Conservation (phyloP, 1,284 basidiomycete genomes). For the Apiotrichum sp. region DNA sequence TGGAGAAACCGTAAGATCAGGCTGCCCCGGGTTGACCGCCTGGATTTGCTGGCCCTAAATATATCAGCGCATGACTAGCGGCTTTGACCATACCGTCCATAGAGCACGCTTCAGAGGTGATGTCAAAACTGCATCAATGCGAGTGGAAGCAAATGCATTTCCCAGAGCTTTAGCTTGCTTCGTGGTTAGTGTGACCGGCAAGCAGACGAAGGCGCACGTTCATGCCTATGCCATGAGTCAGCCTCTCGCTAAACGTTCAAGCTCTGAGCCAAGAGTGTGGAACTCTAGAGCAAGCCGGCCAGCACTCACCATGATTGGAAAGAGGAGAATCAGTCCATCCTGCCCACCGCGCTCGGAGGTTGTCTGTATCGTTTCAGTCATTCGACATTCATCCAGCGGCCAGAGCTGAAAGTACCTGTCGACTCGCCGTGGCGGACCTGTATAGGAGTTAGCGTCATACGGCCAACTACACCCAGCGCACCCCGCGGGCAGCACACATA, state of each 20-base stretch:
- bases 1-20: slow-evolving; percentile 31
- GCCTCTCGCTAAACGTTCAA: background rate
- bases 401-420: slow-evolving; percentile 49
- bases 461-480: too few relatives aligned
- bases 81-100: slow-evolving; percentile 33
- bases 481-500: slow-evolving; percentile 13
- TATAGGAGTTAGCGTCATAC: too few relatives aligned
- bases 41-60: slow-evolving; percentile 44
- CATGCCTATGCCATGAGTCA: slow-evolving; percentile 52
- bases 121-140: slow-evolving; percentile 64
- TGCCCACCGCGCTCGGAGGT: slow-evolving; percentile 58
- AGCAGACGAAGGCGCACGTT: slow-evolving; percentile 48
- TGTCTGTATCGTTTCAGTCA: slow-evolving; percentile 28
- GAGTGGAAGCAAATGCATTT: slow-evolving; percentile 55
- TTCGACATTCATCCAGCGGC: slow-evolving; percentile 33
- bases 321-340: slow-evolving; percentile 78
- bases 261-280: background rate
- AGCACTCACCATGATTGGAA: slow-evolving; percentile 65
- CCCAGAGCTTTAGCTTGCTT: slow-evolving; percentile 80
- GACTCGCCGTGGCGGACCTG: slow-evolving; percentile 76
- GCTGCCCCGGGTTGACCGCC: slow-evolving; percentile 30
- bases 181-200: background rate
- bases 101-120: slow-evolving; percentile 71
- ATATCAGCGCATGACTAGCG: background rate
- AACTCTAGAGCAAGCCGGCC: background rate